These are phyloP conservation scores for Eutrema yunnanense DNA, from an alignment of 345 rosid species.

Conservation along the genomic window DNA sequence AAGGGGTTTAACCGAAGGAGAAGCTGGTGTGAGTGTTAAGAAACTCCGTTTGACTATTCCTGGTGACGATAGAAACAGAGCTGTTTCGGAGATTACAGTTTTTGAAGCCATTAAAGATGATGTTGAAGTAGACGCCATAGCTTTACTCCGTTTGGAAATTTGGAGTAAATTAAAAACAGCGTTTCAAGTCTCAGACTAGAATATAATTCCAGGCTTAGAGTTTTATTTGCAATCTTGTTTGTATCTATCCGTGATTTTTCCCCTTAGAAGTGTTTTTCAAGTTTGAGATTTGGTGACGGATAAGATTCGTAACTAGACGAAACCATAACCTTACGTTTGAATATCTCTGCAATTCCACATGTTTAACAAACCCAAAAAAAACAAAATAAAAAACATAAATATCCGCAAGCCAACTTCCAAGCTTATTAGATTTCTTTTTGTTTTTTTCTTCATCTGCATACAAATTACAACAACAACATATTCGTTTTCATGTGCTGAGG, in stretches of 20 bases:
- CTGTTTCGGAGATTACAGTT: conserved; percentile 16
- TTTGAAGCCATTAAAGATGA: conserved; percentile 24
- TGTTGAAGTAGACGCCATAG: conserved; percentile 23
- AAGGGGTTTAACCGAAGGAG: conserved; percentile 9
- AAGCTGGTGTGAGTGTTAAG: conserved; percentile 11
- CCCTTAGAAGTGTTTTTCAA: not conserved
- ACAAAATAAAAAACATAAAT: not conserved
- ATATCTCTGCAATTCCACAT: conserved; percentile 24
- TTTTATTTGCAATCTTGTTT: conserved; percentile 13
- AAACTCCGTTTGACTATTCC: conserved; percentile 20
- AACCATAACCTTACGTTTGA: conserved; percentile 38
- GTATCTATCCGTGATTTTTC: not conserved
- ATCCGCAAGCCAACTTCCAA: conserved; percentile 27
- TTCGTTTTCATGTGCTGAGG: not conserved
- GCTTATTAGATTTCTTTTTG: not conserved
- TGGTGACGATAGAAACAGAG: conserved; percentile 29
- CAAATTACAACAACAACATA: conserved; percentile 2
- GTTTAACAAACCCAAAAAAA: not conserved
- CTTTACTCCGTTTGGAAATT: not conserved
- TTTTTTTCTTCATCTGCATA: not conserved
- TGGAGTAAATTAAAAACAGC: conserved; percentile 1
- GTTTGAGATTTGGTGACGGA: conserved; percentile 19
- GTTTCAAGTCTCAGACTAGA: conserved; percentile 3
- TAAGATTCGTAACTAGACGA: conserved; percentile 24
- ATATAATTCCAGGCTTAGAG: not conserved